These are phyloP conservation scores for Fraxinus floribunda DNA, from an alignment of 305 asterid species.

Conservation along the genomic window DNA sequence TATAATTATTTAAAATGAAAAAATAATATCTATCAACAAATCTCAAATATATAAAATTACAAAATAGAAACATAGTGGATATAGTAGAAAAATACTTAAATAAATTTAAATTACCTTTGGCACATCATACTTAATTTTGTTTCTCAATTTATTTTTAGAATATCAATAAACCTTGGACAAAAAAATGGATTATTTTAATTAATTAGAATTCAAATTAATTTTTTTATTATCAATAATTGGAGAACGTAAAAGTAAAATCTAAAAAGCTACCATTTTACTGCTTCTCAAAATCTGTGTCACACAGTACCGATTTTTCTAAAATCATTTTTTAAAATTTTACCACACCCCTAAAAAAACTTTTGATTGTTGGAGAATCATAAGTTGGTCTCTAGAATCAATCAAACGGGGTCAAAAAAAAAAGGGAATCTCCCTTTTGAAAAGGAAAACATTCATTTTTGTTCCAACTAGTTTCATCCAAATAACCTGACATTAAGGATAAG, in stretches of 20 bases:
- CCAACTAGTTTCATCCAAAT: conserved; percentile 15
- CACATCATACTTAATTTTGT: neutral
- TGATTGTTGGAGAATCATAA: neutral
- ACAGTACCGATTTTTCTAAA: neutral
- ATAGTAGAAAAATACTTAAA: neutral
- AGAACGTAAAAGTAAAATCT: neutral
- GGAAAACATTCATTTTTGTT: conserved; percentile 15
- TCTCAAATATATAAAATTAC: neutral
- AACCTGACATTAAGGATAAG: conserved; percentile 9
- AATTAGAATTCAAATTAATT: neutral
- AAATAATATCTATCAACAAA: neutral
- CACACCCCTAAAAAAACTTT: neutral
- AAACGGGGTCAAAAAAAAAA: neutral
- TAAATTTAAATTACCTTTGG: neutral
- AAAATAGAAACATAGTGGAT: neutral
- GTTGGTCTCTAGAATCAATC: neutral
- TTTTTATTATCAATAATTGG: neutral
- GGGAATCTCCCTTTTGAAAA: neutral
- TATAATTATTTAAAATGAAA: neutral
- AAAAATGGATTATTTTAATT: neutral
- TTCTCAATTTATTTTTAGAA: neutral
- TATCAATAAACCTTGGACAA: neutral
- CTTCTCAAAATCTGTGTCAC: neutral
- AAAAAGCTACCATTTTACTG: neutral
- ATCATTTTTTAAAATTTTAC: neutral